Evolutionary conservation across 371 early-diverging fungal species (phyloP), one percentile per base, ranked within the genome.

Genomic region (Funneliformis caledonium): DNA sequence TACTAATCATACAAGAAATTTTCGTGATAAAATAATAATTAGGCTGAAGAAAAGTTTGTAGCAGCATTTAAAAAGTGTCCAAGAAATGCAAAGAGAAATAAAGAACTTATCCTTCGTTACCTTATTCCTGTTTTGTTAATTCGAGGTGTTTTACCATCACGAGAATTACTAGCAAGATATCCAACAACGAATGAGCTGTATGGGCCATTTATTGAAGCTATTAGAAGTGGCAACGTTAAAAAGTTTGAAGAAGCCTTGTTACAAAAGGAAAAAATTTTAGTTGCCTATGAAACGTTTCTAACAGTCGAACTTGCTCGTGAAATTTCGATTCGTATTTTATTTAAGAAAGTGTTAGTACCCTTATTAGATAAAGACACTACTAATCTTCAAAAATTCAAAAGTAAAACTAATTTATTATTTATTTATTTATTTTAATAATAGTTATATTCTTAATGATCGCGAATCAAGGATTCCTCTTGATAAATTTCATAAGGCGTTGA

Each of bases 271-370:
- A 77, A 85, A 14, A 78, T 82, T 5, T 83, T 97, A 75, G 88
- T 94, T 37, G 76, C 84, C 3, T 85, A 89, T 67, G 95, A 95
- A 7, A 93, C 93, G 1, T 96, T 91, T 82, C 84, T 95, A 80
- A 92, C 94, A 0, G 89, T 96, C 4, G 97, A 96, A 82, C 85
- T 92, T 33, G 89, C 91, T 22, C 89, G 94, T 65, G 87, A 86
- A 62, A 85, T 97, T 47, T 93, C 90, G 16, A 85, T 95, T 37
- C 85, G 96, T 68, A 92, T 88, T 56, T 83, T 98, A 67, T 92
- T 96, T 81, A 89, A 92, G 82, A 93, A 92, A 87, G 91, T 94
- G 92, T 96, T 87, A 84, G 88, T 84, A 11, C 42, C 12, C 42
- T 14, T 70, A 2, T 4, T 11, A 65, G 10, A 2, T 65, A 6